Evolutionary conservation across 345 rosid species (phyloP).

Genomic region (Citrus trifoliata): DNA sequence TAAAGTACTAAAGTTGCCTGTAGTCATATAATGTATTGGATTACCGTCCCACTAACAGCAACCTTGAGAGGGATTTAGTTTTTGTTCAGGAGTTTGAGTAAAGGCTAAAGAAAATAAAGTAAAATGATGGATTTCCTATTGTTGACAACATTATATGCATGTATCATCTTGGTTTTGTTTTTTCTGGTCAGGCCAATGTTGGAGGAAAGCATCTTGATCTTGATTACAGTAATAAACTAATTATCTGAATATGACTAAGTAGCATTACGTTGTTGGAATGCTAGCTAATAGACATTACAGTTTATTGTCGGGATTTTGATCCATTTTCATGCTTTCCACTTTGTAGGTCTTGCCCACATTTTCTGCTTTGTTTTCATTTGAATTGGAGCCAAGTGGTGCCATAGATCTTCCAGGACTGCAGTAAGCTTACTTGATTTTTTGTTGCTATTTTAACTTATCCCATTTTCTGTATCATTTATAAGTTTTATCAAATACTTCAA

Average conservation of each 20-base stretch:
- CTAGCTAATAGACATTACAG: background rate
- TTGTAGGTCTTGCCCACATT: slow-evolving; percentile 85
- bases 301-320: background rate
- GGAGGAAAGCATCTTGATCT: background rate
- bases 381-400: slow-evolving; percentile 19
- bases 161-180: background rate
- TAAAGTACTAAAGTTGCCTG: background rate
- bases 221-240: background rate
- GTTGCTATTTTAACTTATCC: background rate
- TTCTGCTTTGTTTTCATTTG: slow-evolving; percentile 52
- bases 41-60: background rate
- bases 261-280: background rate
- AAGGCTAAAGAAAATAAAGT: background rate
- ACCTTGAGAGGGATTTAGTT: background rate
- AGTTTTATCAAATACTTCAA: background rate
- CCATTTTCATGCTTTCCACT: background rate
- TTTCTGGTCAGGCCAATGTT: background rate
- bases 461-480: background rate
- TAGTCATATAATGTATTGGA: background rate
- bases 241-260: background rate
- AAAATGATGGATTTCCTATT: background rate
- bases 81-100: background rate
- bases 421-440: slow-evolving; percentile 34
- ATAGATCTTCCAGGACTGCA: slow-evolving; percentile 48
- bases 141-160: background rate